phyloP scores from a whole-genome alignment of 495 filamentous ascomycete species.

The Talaromyces nanjingensis region DNA sequence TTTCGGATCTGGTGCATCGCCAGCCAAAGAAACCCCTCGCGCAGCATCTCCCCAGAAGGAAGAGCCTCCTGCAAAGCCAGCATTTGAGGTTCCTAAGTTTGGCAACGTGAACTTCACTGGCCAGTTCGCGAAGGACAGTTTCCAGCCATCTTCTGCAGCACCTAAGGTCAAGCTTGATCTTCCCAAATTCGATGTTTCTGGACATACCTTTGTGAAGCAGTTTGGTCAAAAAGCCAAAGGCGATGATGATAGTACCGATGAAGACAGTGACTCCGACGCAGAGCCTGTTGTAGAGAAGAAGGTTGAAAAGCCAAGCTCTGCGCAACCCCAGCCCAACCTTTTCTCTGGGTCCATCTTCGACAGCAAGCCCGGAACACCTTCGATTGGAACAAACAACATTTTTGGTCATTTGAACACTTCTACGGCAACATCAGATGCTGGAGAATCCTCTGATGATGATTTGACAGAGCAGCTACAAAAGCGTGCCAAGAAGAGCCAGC shows the following conservation, averaged over 20 bases:
- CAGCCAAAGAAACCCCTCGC: slow-evolving; percentile 13
- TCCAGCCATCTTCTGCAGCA: slow-evolving; percentile 10
- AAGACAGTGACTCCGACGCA: slow-evolving; percentile 4
- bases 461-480: slow-evolving; percentile 27
- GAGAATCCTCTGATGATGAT: slow-evolving; percentile 7
- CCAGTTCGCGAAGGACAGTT: slow-evolving; percentile 10
- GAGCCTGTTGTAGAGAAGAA: neutral
- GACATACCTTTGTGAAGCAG: slow-evolving; percentile 23
- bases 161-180: slow-evolving; percentile 8
- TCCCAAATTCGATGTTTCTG: slow-evolving; percentile 28
- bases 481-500: slow-evolving; percentile 19
- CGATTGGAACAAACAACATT: slow-evolving; percentile 1
- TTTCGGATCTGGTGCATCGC: slow-evolving; percentile 17
- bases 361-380: slow-evolving; percentile 2
- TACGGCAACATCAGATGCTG: slow-evolving; percentile 2
- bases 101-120: slow-evolving; percentile 26
- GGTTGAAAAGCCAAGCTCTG: neutral
- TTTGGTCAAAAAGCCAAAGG: slow-evolving; percentile 8
- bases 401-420: slow-evolving; percentile 7
- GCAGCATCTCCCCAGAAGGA: neutral
- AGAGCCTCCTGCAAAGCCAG: slow-evolving; percentile 4
- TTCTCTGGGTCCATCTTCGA: slow-evolving; percentile 1
- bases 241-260: slow-evolving; percentile 3
- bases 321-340: neutral
- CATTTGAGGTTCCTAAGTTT: slow-evolving; percentile 20